Evolutionary conservation across 495 filamentous ascomycete species (phyloP).

Genomic region (Cercophora newfieldiana): DNA sequence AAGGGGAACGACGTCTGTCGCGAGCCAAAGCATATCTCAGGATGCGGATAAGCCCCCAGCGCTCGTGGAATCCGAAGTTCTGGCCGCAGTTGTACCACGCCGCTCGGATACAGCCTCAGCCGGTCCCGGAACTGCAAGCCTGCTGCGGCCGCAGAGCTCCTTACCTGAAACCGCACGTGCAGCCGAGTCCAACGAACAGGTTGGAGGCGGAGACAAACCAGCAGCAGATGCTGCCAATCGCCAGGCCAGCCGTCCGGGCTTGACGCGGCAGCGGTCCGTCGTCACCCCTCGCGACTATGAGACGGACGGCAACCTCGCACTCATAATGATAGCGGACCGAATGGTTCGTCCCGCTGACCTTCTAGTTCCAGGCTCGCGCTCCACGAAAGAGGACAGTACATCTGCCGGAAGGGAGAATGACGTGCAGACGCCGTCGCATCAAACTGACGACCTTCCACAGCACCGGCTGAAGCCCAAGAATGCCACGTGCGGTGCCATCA

Average conservation of each 20-base stretch:
- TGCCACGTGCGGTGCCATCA: background rate
- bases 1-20: background rate
- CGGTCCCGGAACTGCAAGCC: background rate
- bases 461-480: background rate
- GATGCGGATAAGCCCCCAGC: background rate
- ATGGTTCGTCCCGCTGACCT: background rate
- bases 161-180: background rate
- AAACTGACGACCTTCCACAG: background rate
- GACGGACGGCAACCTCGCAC: background rate
- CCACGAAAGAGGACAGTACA: background rate
- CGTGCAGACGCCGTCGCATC: slow-evolving; percentile 10
- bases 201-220: background rate
- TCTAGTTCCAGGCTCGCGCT: background rate
- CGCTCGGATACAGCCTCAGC: background rate
- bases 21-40: background rate
- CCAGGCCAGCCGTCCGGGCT: background rate
- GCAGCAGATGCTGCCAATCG: background rate
- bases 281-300: background rate
- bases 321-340: background rate
- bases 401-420: background rate
- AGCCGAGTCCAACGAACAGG: background rate
- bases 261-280: slow-evolving; percentile 4
- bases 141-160: background rate
- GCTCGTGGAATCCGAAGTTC: background rate
- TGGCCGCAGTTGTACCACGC: background rate